Percentiles rank a stretch among this genome's conserved stretches.
These are phyloP conservation scores for Echeveria elegans DNA, from an alignment of 164 flowering plant species.

Conservation along the genomic window DNA sequence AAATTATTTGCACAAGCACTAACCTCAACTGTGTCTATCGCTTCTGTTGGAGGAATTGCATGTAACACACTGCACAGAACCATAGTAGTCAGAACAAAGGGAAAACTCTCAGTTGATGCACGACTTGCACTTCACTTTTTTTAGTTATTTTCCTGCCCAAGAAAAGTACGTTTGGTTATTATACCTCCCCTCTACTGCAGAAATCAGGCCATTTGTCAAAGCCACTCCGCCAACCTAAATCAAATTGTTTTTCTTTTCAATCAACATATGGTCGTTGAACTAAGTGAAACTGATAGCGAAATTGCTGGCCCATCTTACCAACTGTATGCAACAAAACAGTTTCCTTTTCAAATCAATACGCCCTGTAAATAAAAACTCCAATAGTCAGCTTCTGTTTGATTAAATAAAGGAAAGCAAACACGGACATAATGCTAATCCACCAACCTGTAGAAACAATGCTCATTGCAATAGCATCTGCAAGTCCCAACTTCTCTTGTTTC, in stretches of 20 bases:
- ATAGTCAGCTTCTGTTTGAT: not conserved
- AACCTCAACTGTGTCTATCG: slow-evolving; percentile 96
- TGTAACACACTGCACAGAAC: slow-evolving; percentile 61
- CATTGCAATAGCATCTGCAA: slow-evolving; percentile 87
- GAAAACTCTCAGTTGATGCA: not conserved
- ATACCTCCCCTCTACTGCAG: slow-evolving; percentile 95
- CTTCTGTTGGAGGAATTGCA: slow-evolving; percentile 93
- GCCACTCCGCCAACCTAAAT: slow-evolving; percentile 91
- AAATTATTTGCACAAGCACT: not conserved
- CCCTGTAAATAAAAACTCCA: slow-evolving; percentile 40
- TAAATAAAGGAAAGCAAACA: not conserved
- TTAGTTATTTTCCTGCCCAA: not conserved
- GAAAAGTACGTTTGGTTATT: slow-evolving; percentile 13
- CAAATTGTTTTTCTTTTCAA: slow-evolving; percentile 11
- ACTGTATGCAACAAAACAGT: slow-evolving; percentile 87
- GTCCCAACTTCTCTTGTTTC: slow-evolving; percentile 81
- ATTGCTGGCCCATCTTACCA: slow-evolving; percentile 42
- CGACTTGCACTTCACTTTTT: not conserved
- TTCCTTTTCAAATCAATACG: slow-evolving; percentile 92
- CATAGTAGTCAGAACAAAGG: not conserved
- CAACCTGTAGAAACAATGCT: slow-evolving; percentile 90
- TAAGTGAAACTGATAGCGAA: not conserved
- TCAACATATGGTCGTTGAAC: not conserved
- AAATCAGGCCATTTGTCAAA: slow-evolving; percentile 66
- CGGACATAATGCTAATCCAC: not conserved